Percentiles rank a stretch among this genome's conserved stretches.
Conservation (phyloP, 2,329 filamentous ascomycete species). For the Botrytis hyacinthi region DNA sequence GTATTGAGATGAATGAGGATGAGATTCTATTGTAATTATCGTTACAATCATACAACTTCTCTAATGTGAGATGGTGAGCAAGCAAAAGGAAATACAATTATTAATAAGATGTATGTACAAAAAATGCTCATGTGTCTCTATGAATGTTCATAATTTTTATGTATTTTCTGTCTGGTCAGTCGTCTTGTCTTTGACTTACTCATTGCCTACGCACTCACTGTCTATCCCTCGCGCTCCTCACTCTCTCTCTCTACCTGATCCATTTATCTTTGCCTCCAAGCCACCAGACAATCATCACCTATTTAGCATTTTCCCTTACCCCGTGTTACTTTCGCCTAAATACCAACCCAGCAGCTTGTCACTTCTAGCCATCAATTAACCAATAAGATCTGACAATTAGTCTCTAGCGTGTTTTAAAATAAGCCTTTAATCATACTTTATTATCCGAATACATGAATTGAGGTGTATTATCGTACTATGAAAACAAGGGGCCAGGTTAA, state of each 20-base stretch:
- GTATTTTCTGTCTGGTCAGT: neutral
- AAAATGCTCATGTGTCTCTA: neutral
- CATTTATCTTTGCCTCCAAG: neutral
- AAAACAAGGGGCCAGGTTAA: slow-evolving; percentile 10
- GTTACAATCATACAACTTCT: neutral
- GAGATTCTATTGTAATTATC: neutral
- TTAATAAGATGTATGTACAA: neutral
- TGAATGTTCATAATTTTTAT: neutral
- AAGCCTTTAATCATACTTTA: slow-evolving; percentile 3
- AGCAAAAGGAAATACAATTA: slow-evolving; percentile 6
- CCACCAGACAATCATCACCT: slow-evolving; percentile 10
- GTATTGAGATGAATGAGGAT: neutral
- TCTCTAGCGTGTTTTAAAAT: slow-evolving; percentile 11
- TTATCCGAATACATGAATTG: neutral
- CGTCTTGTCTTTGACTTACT: neutral
- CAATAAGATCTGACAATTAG: neutral
- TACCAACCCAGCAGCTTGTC: neutral
- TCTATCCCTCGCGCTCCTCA: neutral
- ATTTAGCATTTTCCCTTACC: slow-evolving; percentile 3
- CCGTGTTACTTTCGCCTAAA: slow-evolving; percentile 15
- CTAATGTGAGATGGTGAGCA: neutral
- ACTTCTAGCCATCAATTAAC: neutral
- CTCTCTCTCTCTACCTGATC: neutral
- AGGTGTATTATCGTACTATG: neutral
- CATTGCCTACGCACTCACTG: neutral